A percentile compares a stretch with the other conserved stretches of the same genome.
Conservation (phyloP, 148 eudicot species). For the Nepenthes mirabilis region DNA sequence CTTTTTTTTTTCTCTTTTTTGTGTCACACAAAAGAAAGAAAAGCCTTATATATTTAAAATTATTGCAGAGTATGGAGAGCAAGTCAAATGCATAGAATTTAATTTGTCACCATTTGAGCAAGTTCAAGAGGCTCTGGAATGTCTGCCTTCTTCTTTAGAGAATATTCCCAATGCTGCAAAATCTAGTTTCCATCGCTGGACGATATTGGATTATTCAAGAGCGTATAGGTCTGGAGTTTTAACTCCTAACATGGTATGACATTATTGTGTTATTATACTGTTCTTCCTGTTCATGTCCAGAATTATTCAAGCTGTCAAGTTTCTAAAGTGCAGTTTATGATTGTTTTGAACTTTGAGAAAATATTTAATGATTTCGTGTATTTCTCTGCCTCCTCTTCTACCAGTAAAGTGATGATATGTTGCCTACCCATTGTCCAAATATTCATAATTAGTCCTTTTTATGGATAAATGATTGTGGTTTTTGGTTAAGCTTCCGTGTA, state of each 20-base stretch:
- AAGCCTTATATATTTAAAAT: too few species aligned
- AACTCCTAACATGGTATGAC: constrained; percentile 59
- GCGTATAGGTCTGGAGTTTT: constrained; percentile 54
- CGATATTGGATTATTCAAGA: constrained; percentile 67
- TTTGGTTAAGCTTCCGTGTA: constrained; percentile 13
- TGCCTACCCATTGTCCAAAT: neutral
- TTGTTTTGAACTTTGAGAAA: neutral
- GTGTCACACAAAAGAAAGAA: too few species aligned
- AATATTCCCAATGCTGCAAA: constrained; percentile 14
- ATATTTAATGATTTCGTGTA: neutral
- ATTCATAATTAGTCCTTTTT: neutral
- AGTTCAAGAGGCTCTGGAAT: constrained; percentile 55
- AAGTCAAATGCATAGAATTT: constrained; percentile 25
- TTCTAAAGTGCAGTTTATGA: neutral
- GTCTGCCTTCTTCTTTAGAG: constrained; percentile 32
- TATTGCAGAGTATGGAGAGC: constrained; percentile 35
- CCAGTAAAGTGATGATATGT: neutral
- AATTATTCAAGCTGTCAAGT: neutral
- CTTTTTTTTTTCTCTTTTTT: neutral
- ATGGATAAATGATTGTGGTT: neutral
- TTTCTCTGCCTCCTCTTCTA: neutral
- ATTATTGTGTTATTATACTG: neutral
- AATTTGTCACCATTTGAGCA: constrained; percentile 38
- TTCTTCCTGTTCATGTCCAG: neutral
- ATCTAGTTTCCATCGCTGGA: constrained; percentile 47